Conservation (phyloP, 2,329 filamentous ascomycete species). For the Diaporthe vaccinii region DNA sequence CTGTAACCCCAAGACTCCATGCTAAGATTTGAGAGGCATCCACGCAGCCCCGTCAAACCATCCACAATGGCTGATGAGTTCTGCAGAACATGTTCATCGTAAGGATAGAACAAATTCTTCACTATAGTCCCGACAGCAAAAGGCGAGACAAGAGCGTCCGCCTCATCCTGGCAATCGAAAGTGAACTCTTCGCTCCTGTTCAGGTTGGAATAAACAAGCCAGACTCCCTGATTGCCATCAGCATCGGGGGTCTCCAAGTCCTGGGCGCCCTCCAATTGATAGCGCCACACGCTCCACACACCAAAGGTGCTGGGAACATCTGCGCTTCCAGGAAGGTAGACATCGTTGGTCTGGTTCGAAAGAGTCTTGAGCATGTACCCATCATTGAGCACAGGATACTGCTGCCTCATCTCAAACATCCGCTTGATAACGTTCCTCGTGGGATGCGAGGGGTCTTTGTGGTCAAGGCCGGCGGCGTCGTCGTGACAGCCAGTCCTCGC, state of each 20-base stretch:
- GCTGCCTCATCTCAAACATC: conserved; percentile 70
- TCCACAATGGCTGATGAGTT: conserved; percentile 59
- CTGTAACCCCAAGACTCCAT: conserved; percentile 70
- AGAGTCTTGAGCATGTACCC: conserved; percentile 68
- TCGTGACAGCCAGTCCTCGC: conserved; percentile 67
- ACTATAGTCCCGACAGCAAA: conserved; percentile 68
- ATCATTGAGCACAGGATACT: conserved; percentile 70
- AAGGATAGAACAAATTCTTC: conserved; percentile 74
- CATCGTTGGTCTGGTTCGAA: conserved; percentile 62
- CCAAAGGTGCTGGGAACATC: conserved; percentile 54
- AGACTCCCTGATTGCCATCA: conserved; percentile 51
- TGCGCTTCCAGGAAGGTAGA: conserved; percentile 53
- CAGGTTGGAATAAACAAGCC: conserved; percentile 66
- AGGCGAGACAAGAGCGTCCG: conserved; percentile 67
- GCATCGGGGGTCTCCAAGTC: conserved; percentile 59
- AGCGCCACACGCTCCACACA: conserved; percentile 71
- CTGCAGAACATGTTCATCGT: conserved; percentile 67
- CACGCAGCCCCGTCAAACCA: conserved; percentile 61
- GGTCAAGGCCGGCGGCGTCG: conserved; percentile 68
- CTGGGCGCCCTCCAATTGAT: conserved; percentile 63
- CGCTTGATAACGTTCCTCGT: conserved; percentile 71
- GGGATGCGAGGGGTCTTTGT: conserved; percentile 72
- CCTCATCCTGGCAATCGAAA: conserved; percentile 66
- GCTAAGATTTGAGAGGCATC: conserved; percentile 66
- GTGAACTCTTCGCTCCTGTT: conserved; percentile 64